Evolutionary conservation across 805 yeast species (phyloP), one percentile per base, ranked within the genome.

Genomic region (Kodamaea neixiangensis): DNA sequence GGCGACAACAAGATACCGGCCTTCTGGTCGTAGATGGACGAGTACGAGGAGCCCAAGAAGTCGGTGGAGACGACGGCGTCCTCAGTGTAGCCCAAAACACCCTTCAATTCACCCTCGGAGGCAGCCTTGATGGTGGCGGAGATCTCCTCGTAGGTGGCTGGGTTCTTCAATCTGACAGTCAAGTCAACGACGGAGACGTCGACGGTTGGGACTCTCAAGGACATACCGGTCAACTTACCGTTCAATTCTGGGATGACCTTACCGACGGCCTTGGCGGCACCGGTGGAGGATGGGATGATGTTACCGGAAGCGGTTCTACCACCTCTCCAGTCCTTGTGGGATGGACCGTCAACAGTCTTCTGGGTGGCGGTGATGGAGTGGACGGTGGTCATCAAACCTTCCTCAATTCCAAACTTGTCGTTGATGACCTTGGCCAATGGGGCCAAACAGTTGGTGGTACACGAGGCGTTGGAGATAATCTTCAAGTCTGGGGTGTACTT

Each of bases 301-400:
- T 67, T 67, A 50, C 68, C 71, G 44, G 66, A 59, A 49, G 71
- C 71, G 57, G 71, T 67, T 63, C 71, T 64, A 54, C 71, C 71
- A 50, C 71, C 71, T 66, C 71, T 67, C 71, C 71, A 67, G 63
- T 67, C 71, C 60, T 67, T 67, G 63, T 67, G 69, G 55, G 71
- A 67, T 53, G 71, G 71, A 59, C 70, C 70, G 51, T 67, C 71
- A 47, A 67, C 71, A 50, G 71, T 67, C 61, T 67, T 67, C 56
- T 67, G 71, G 55, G 71, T 65, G 52, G 71, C 71, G 57, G 71
- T 67, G 58, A 67, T 65, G 54, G 71, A 67, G 61, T 67, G 71
- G 55, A 67, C 67, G 49, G 71, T 67, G 61, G 70, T 66, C 71
- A 67, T 67, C 58, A 67, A 65, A 58, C 69, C 71, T 55, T 66